These are phyloP conservation scores for Xylaria nigripes DNA, from an alignment of 495 filamentous ascomycete genomes.

Conservation along the genomic window DNA sequence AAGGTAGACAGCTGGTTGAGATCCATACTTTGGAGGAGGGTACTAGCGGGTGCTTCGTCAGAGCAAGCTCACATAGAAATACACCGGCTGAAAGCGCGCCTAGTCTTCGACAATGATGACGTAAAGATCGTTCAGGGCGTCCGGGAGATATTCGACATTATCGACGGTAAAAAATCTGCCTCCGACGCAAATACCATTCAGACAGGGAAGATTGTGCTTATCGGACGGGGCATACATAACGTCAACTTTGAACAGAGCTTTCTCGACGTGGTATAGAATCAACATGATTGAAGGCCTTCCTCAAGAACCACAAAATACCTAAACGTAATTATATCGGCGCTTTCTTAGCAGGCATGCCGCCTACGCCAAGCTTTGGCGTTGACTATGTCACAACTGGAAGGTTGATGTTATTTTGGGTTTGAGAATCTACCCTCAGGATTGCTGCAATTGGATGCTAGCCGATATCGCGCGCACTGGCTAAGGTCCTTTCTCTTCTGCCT, in stretches of 20 bases:
- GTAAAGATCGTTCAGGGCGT: slow-evolving; percentile 83
- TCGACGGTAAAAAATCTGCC: slow-evolving; percentile 46
- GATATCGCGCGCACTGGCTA: background rate
- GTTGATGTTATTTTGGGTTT: too few species aligned
- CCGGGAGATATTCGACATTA: slow-evolving; percentile 84
- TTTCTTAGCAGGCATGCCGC: too few species aligned
- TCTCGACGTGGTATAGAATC: slow-evolving; percentile 13
- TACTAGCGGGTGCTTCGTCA: slow-evolving; percentile 42
- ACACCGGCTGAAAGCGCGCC: slow-evolving; percentile 76
- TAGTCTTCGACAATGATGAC: slow-evolving; percentile 52
- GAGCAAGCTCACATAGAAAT: slow-evolving; percentile 51
- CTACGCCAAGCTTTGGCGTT: too few species aligned
- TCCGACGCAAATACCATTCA: slow-evolving; percentile 6
- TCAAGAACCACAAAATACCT: background rate
- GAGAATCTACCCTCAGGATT: too few species aligned
- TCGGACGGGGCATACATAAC: slow-evolving; percentile 57
- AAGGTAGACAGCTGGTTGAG: slow-evolving; percentile 75
- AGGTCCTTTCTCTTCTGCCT: background rate
- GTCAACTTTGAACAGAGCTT: slow-evolving; percentile 39
- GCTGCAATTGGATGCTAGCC: background rate
- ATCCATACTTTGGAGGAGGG: slow-evolving; percentile 72
- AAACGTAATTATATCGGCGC: too few species aligned
- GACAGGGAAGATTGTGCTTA: slow-evolving; percentile 69
- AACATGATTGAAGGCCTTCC: background rate
- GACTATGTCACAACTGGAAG: too few species aligned